Percentiles rank a stretch among this genome's conserved stretches.
Conservation (phyloP, 176 grass and related monocot genomes). For the Ampelocalamus luodianensis region DNA sequence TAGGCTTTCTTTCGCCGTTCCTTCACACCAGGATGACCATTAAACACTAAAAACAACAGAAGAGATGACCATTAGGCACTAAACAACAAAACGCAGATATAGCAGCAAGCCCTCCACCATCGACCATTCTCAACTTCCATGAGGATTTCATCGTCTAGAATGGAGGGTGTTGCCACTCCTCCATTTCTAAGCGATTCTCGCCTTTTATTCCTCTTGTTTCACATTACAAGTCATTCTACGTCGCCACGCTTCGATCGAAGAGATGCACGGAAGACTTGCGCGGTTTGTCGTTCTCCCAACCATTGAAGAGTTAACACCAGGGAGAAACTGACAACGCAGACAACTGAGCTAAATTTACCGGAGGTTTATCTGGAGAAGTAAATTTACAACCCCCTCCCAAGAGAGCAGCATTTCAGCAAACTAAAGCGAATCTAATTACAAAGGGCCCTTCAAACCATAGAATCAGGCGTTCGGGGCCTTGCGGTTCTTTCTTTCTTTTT, state of each 20-base stretch:
- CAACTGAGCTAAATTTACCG: neutral
- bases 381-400: neutral
- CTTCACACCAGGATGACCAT: neutral
- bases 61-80: neutral
- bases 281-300: neutral
- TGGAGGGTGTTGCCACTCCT: neutral
- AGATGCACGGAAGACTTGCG: neutral
- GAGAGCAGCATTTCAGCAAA: constrained; percentile 16
- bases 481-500: constrained; percentile 31
- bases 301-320: too few relatives aligned
- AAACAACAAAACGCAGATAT: neutral
- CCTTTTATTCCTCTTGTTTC: neutral
- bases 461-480: constrained; percentile 12
- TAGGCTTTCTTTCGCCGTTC: neutral
- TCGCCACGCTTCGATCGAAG: neutral
- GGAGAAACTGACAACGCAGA: neutral
- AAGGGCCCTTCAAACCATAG: constrained; percentile 20
- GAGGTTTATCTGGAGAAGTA: neutral
- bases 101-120: too few relatives aligned
- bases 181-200: neutral
- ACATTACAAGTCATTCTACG: neutral
- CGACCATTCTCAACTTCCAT: neutral
- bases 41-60: neutral
- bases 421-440: constrained; percentile 48
- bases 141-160: neutral